A percentile compares a stretch with the other conserved stretches of the same genome.
Conservation (phyloP, 805 yeast genomes). For the Lipomyces kockii region DNA sequence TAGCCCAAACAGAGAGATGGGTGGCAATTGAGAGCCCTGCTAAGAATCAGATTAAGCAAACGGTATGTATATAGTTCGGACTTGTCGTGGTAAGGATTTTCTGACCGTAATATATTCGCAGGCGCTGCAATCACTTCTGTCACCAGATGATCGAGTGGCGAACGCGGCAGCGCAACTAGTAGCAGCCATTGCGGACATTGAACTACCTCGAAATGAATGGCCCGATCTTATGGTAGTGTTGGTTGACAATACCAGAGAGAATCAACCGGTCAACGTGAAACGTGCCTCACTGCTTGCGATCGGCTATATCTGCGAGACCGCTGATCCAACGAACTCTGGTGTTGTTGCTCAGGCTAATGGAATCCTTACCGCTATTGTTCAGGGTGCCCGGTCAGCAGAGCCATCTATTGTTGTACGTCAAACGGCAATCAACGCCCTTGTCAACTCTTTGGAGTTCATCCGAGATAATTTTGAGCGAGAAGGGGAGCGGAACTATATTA, state of each 20-base stretch:
- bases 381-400: slow-evolving; percentile 89
- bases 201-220: slow-evolving; percentile 88
- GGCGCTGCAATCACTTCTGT: slow-evolving; percentile 65
- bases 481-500: slow-evolving; percentile 93
- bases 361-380: slow-evolving; percentile 91
- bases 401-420: slow-evolving; percentile 74
- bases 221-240: slow-evolving; percentile 79
- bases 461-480: slow-evolving; percentile 86
- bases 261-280: slow-evolving; percentile 77
- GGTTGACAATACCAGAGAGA: slow-evolving; percentile 82
- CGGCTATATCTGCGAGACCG: slow-evolving; percentile 94
- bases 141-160: slow-evolving; percentile 77
- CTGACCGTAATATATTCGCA: not conserved
- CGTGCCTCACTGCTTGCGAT: slow-evolving; percentile 85
- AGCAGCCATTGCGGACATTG: slow-evolving; percentile 96
- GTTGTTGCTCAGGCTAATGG: slow-evolving; percentile 87
- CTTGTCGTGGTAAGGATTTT: not conserved
- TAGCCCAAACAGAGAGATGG: slow-evolving; percentile 76
- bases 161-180: slow-evolving; percentile 90
- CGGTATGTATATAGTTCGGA: slow-evolving; percentile 40
- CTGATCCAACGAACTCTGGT: slow-evolving; percentile 79
- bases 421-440: slow-evolving; percentile 90
- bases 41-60: slow-evolving; percentile 67
- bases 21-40: slow-evolving; percentile 57
- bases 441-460: slow-evolving; percentile 87